These are phyloP conservation scores for Gynochthodes officinalis DNA, from an alignment of 257 asterid genomes.

Conservation along the genomic window DNA sequence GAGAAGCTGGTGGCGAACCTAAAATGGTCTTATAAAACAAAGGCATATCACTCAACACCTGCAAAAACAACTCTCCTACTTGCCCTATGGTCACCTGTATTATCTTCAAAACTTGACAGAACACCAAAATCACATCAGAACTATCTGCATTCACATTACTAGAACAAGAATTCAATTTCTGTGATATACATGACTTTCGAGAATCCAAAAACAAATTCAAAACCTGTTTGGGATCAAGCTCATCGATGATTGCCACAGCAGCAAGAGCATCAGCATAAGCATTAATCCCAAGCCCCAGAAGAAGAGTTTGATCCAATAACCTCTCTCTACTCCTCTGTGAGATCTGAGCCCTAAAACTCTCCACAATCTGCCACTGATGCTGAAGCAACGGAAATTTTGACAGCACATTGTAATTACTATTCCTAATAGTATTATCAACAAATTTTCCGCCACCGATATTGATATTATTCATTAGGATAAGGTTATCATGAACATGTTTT, in stretches of 20 bases:
- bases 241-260: conserved; percentile 82
- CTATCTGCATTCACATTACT: conserved; percentile 55
- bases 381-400: conserved; percentile 84
- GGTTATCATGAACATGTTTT: conserved; percentile 68
- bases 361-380: conserved; percentile 98
- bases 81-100: conserved; percentile 89
- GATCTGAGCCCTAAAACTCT: conserved; percentile 90
- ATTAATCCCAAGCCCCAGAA: conserved; percentile 47
- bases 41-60: conserved; percentile 87
- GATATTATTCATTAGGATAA: conserved; percentile 26
- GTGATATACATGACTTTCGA: conserved; percentile 67
- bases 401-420: conserved; percentile 37
- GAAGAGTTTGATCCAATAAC: conserved; percentile 60
- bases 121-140: conserved; percentile 73
- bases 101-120: conserved; percentile 78
- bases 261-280: conserved; percentile 97
- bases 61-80: conserved; percentile 94
- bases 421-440: conserved; percentile 33
- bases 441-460: not conserved
- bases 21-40: conserved; percentile 77
- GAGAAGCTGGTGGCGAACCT: conserved; percentile 96
- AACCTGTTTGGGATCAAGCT: conserved; percentile 77
- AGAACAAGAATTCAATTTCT: conserved; percentile 69
- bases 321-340: conserved; percentile 89
- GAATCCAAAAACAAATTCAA: conserved; percentile 75